Conservation (phyloP, 2,329 filamentous ascomycete genomes). For the Trichoderma aggressivum region DNA sequence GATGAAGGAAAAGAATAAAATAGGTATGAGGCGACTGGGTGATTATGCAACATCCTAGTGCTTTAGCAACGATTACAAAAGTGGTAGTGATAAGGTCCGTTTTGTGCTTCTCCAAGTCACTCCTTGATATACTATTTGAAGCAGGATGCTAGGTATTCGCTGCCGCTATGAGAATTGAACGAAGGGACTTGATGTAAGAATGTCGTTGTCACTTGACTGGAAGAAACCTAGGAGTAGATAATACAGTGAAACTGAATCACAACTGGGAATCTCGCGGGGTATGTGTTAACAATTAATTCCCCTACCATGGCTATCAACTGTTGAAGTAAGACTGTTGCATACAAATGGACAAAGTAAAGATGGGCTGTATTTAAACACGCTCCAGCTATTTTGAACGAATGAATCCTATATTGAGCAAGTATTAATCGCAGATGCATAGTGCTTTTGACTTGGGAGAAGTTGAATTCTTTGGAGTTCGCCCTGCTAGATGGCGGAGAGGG, state of each 20-base stretch:
- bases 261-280: neutral
- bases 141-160: neutral
- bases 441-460: neutral
- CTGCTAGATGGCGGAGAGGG: neutral
- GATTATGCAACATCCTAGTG: neutral
- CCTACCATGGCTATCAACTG: neutral
- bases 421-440: neutral
- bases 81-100: neutral
- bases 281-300: neutral
- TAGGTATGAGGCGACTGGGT: neutral
- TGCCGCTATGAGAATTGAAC: neutral
- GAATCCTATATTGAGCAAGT: neutral
- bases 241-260: neutral
- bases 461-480: neutral
- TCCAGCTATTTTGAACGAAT: neutral
- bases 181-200: neutral
- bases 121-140: neutral
- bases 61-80: neutral
- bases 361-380: neutral
- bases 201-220: neutral
- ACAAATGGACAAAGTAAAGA: neutral
- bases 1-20: neutral
- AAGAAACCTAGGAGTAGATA: neutral
- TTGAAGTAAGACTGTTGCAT: neutral
- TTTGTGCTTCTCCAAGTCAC: neutral